These are phyloP conservation scores for Candida sithepensis DNA, from an alignment of 805 yeast species.

Conservation along the genomic window DNA sequence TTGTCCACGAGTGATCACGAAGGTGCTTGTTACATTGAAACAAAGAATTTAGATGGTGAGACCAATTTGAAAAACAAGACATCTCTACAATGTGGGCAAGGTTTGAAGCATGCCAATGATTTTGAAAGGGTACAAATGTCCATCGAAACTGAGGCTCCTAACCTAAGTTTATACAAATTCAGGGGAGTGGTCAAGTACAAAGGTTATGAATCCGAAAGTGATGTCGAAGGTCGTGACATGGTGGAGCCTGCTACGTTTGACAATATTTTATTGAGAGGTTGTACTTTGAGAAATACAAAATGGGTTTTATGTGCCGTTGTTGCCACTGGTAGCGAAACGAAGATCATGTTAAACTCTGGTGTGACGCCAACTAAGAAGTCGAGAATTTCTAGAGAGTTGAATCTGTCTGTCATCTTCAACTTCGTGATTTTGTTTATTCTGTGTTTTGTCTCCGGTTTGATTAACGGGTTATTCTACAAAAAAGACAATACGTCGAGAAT, in stretches of 20 bases:
- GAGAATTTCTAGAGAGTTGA: conserved; percentile 61
- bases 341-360: conserved; percentile 76
- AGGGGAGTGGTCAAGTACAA: conserved; percentile 62
- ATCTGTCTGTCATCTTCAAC: conserved; percentile 61
- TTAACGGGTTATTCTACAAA: conserved; percentile 64
- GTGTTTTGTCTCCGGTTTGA: conserved; percentile 65
- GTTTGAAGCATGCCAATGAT: conserved; percentile 54
- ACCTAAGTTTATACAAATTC: conserved; percentile 57
- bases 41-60: conserved; percentile 72
- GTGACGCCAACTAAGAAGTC: conserved; percentile 72
- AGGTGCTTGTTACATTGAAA: conserved; percentile 65
- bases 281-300: conserved; percentile 66
- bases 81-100: conserved; percentile 51
- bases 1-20: conserved; percentile 65
- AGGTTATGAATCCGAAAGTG: conserved; percentile 31
- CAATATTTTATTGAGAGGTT: conserved; percentile 68
- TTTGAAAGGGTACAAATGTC: conserved; percentile 54
- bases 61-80: conserved; percentile 64
- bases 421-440: conserved; percentile 57
- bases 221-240: conserved; percentile 26
- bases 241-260: conserved; percentile 60
- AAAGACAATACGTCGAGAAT: conserved; percentile 40
- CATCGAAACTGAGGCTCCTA: conserved; percentile 74
- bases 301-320: conserved; percentile 74
- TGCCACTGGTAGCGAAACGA: conserved; percentile 75